phyloP scores from a whole-genome alignment of 2,329 filamentous ascomycete species.

The Aspergillus versicolor region DNA sequence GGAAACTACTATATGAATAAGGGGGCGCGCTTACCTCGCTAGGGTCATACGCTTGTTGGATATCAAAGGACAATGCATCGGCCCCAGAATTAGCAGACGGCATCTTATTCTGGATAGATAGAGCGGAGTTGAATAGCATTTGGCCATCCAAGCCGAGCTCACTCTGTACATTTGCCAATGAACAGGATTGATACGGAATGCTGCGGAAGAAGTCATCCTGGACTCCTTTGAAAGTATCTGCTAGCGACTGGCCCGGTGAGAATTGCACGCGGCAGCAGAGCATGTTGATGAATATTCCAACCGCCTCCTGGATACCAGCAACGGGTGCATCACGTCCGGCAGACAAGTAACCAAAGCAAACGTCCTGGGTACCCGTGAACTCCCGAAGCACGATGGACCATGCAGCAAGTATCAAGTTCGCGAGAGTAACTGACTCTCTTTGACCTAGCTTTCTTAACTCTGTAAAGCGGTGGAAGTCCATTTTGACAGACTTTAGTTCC shows the following conservation, averaged over 20 bases:
- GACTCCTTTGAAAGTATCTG: slow-evolving; percentile 43
- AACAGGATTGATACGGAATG: slow-evolving; percentile 52
- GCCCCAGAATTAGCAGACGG: slow-evolving; percentile 24
- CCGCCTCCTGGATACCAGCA: slow-evolving; percentile 45
- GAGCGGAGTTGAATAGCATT: slow-evolving; percentile 42
- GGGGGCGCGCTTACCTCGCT: slow-evolving; percentile 31
- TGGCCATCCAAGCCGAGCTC: slow-evolving; percentile 36
- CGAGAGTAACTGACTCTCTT: slow-evolving; percentile 31
- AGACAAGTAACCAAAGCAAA: slow-evolving; percentile 44
- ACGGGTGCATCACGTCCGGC: slow-evolving; percentile 48
- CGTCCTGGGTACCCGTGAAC: slow-evolving; percentile 35
- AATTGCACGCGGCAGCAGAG: slow-evolving; percentile 51
- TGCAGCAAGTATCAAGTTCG: slow-evolving; percentile 37
- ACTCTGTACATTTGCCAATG: slow-evolving; percentile 49
- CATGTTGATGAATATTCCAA: slow-evolving; percentile 57
- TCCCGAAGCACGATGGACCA: slow-evolving; percentile 40
- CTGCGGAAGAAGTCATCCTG: slow-evolving; percentile 49
- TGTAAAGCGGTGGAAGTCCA: slow-evolving; percentile 22
- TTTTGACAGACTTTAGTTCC: slow-evolving; percentile 12
- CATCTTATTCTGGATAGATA: slow-evolving; percentile 41
- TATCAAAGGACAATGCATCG: slow-evolving; percentile 30
- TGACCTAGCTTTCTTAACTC: slow-evolving; percentile 35
- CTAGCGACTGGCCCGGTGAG: slow-evolving; percentile 33
- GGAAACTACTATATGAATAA: neutral
- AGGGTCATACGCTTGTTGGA: slow-evolving; percentile 36